phyloP scores from a whole-genome alignment of 192 early-diverging fungal genomes.

The Lobosporangium transversale region DNA sequence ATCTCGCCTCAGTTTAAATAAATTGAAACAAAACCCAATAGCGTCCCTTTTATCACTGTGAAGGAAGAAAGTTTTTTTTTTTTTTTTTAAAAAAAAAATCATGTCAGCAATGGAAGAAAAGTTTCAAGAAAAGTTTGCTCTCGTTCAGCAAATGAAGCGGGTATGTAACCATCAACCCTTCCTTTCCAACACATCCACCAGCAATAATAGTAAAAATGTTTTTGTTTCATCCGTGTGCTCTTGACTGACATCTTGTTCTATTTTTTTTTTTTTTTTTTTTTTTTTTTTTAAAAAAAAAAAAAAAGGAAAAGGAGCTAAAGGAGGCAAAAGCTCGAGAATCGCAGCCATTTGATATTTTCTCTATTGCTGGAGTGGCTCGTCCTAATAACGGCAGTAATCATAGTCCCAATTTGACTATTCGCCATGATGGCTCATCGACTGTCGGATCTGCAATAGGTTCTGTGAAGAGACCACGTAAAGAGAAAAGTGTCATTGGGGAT shows the following conservation, averaged over 20 bases:
- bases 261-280: not conserved
- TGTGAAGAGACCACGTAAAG: conserved; percentile 41
- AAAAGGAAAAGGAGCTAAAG: conserved; percentile 48
- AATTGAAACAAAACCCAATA: too few relatives aligned
- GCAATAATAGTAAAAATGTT: too few relatives aligned
- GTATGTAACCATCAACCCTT: conserved; percentile 3
- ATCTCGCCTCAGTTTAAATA: too few relatives aligned
- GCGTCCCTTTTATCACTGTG: not conserved
- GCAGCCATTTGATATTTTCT: conserved; percentile 48
- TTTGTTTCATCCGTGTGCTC: too few relatives aligned
- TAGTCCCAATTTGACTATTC: conserved; percentile 44
- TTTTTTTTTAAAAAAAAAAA: conserved; percentile 18
- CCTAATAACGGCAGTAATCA: conserved; percentile 12
- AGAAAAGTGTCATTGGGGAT: too few relatives aligned
- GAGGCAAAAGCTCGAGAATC: conserved; percentile 40
- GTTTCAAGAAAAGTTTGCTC: conserved; percentile 48
- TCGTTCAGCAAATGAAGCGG: conserved; percentile 50
- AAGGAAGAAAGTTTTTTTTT: not conserved
- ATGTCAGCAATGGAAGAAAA: conserved; percentile 25
- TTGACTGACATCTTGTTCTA: too few relatives aligned
- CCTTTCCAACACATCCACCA: too few relatives aligned
- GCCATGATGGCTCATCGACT: conserved; percentile 27
- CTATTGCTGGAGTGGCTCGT: conserved; percentile 32
- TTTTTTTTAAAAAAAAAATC: not conserved
- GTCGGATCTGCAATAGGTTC: conserved; percentile 20